Evolutionary conservation across 176 grass and related monocot genomes (phyloP), one percentile per base, ranked within the genome.

Genomic region (Triticum monococcum): DNA sequence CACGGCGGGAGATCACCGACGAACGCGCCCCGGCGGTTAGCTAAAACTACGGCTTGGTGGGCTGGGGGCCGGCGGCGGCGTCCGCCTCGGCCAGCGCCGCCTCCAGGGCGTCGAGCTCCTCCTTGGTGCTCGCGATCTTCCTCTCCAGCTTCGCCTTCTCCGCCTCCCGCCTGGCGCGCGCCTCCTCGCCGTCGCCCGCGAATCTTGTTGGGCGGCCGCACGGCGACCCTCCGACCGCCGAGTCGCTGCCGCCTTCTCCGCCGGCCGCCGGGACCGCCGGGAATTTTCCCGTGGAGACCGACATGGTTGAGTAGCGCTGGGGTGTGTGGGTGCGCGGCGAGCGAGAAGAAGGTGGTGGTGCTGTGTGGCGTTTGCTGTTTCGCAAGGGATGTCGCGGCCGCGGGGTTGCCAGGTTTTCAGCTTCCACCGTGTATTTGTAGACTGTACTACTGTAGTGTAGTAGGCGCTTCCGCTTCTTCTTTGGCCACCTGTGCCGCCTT

Each of bases 51-150:
- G 77, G 33, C 56, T 79, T 79, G 33, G 20, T 8, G 48, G 75
- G 48, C 37, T 43, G 22, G n/a, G 40, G 40, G 48, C 5, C 48
- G 76, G 24, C 16, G 5, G 78, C 78, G 12, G 37, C 61, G 59
- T 80, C 78, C 61, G 12, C 64, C 78, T 65, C 9, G 78, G 37
- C 23, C 14, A 80, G 78, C 37, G 14, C 60, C 23, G 23, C 9
- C 61, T 81, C 79, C 25, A 81, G 36, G 9, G 79, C 79, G 62
- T 18, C 37, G 79, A 81, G 66, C 79, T 81, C 79, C n/a, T 28
- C 78, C 79, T 48, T 81, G 24, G 62, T 11, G 61, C 24, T 18
- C 16, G 62, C 79, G 79, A 81, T 81, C 23, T 66, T 65, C 79
- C 20, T 66, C 79, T 65, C 61, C 61, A 81, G 79, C 79, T 81